Conservation (phyloP, 345 rosid species). For the Populus tremula region DNA sequence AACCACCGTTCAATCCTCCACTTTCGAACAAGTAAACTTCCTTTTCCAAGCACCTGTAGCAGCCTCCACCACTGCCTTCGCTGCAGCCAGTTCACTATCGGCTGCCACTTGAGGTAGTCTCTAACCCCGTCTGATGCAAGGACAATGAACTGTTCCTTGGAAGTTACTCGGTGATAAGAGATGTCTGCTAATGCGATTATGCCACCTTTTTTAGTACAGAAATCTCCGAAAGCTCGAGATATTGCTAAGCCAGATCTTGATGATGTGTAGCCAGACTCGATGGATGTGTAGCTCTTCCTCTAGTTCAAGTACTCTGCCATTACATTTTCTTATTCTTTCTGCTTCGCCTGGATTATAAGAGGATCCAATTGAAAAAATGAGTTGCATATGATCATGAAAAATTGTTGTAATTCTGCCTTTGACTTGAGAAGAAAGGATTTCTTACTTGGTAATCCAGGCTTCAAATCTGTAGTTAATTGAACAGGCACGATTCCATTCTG, state of each 20-base stretch:
- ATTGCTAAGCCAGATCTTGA: constrained; percentile 79
- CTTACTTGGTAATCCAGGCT: constrained; percentile 76
- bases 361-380: not conserved
- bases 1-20: no score
- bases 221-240: constrained; percentile 93
- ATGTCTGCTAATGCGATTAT: constrained; percentile 65
- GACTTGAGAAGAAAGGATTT: not conserved
- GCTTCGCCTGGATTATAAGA: constrained; percentile 60
- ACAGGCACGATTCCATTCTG: constrained; percentile 45
- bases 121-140: constrained; percentile 87
- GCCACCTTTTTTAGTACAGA: constrained; percentile 67
- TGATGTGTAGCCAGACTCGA: constrained; percentile 72
- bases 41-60: constrained; percentile 64
- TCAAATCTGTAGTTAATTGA: constrained; percentile 73
- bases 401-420: not conserved
- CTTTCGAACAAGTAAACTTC: no score
- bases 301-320: constrained; percentile 67
- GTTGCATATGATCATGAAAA: not conserved
- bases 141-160: constrained; percentile 51
- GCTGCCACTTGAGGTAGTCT: constrained; percentile 24
- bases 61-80: constrained; percentile 61
- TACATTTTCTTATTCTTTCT: constrained; percentile 63
- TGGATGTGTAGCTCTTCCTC: constrained; percentile 44
- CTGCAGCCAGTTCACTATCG: constrained; percentile 39
- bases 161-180: constrained; percentile 47